Base-by-base conservation (phyloP, 2,329 filamentous ascomycete species). In the Colletotrichum filicis region DNA sequence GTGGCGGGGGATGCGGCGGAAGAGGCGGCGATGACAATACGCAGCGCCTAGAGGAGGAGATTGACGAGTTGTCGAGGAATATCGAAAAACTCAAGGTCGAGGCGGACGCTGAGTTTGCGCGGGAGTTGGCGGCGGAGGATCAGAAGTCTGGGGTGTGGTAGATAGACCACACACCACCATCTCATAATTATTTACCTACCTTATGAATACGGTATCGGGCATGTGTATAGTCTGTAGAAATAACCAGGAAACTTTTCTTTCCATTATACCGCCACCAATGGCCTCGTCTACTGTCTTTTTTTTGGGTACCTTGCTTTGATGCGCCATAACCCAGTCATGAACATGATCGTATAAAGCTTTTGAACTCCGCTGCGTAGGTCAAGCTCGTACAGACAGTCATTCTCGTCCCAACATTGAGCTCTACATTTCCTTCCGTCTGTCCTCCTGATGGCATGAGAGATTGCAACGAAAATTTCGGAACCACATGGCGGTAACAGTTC, bases 71-170 rank as follows among this genome's bases (percentile, higher is more conserved):
- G 67, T 82, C 81, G 55, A 74, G 75, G 14, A 79, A 80, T 59
- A 76, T 87, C 30, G 82, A 85, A 64, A 68, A 74, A 68, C 69
- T 88, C 67, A 78, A 81, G 72, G 73, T 86, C 6, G 83, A 87
- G 77, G 86, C 84, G 2, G 86, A 89, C 65, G 87, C 84, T 76
- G 82, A 85, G 73, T 85, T 85, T 73, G 87, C 85, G 35, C 80
- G 81, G 73, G 83, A 85, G 74, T 65, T 88, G 74, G 84, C 76
- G 14, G 77, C 78, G 59, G 77, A 80, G 70, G 66, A 75, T 11
- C 56, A 63, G 52, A 64, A 73, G 56, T 55, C 46, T 19, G 60
- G 64, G 28, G 61, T 68, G 16, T 66, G 67, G 46, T 42, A 32
- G 59, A 58, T 30, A n/a, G 52, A 7, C 22, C n/a, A 65, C 16